A percentile compares a stretch with the other conserved stretches of the same genome.
Conservation (phyloP, 2,329 filamentous ascomycete genomes). For the Diplodia scrobiculata region DNA sequence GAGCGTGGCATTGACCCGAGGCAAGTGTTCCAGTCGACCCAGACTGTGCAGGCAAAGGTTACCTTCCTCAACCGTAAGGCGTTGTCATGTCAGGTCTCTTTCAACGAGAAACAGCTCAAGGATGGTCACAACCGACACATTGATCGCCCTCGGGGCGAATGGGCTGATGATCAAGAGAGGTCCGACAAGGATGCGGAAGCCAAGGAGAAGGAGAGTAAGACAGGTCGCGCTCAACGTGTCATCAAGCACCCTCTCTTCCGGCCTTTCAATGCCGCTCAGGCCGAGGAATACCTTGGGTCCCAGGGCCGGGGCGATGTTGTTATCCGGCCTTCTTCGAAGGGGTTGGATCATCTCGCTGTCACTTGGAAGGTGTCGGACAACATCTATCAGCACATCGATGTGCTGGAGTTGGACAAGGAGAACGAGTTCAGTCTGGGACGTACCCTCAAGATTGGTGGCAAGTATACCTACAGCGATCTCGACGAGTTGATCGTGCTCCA, state of each 20-base stretch:
- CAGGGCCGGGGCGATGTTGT: constrained; percentile 87
- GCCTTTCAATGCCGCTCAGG: constrained; percentile 87
- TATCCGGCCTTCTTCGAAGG: constrained; percentile 92
- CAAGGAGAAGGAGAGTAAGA: constrained; percentile 80
- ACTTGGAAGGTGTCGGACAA: constrained; percentile 98
- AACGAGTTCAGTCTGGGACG: constrained; percentile 93
- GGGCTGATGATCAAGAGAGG: constrained; percentile 81
- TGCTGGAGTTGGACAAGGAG: constrained; percentile 93
- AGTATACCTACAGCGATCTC: constrained; percentile 90
- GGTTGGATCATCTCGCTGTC: constrained; percentile 89
- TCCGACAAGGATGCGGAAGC: constrained; percentile 76
- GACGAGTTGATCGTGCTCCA: constrained; percentile 97
- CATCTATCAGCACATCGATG: constrained; percentile 97
- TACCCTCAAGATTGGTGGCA: constrained; percentile 79
- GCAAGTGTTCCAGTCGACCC: constrained; percentile 73
- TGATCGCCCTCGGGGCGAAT: constrained; percentile 76
- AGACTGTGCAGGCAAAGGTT: constrained; percentile 86
- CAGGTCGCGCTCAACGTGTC: constrained; percentile 85
- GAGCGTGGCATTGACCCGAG: constrained; percentile 54
- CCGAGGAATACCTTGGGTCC: constrained; percentile 87
- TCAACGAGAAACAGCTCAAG: constrained; percentile 78
- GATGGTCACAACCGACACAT: constrained; percentile 69
- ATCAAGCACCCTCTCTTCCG: constrained; percentile 98
- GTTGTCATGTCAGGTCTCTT: constrained; percentile 78
- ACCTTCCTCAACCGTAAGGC: constrained; percentile 83